Evolutionary conservation across 1,284 basidiomycete genomes (phyloP), one percentile per base, ranked within the genome.

Genomic region (Trichosporon coremiiforme): DNA sequence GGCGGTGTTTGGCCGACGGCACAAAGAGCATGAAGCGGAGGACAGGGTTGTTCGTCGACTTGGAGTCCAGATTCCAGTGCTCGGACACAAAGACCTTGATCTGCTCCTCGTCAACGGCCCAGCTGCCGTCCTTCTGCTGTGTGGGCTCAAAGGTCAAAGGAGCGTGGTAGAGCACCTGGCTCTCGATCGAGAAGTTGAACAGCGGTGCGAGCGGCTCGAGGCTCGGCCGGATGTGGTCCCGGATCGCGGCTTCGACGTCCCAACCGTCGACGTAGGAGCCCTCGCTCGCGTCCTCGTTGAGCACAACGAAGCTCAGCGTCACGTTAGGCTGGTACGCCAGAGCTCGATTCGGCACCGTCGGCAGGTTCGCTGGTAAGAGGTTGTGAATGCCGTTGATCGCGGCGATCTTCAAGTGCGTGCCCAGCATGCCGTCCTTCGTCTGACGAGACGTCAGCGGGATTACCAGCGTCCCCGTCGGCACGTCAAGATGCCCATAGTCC

Each of bases 151-250:
- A 94, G 0, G 93, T 89, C 50, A 99, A 84, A 0, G 95, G 95
- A 1, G 94, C 93, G 78, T 96, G 91, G 80, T 90, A 94, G 75
- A 95, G 92, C 0, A 97, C 89, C 84, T 98, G 95, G 71, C 93
- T 96, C 84, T 98, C 95, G 66, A 98, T 87, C 2, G 91, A 93
- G 79, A 96, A 93, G 78, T 94, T 93, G 84, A 98, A 93, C 33
- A 98, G 81, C 12, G 86, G 82, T 2, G 85, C 85, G 5, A 97
- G 85, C 47, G 87, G 85, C 10, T 86, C 80, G 15, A 93, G 82
- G 17, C 90, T 85, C 1, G 93, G 92, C 22, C 85, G 78, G 33
- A 97, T 83, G 77, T 92, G 88, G 53, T 85, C 94, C 38, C 84
- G 75, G 8, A 95, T 85, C 7, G 89, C 89, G 31, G 81, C 75